phyloP scores from a whole-genome alignment of 495 filamentous ascomycete genomes.

The Terfezia boudieri region DNA sequence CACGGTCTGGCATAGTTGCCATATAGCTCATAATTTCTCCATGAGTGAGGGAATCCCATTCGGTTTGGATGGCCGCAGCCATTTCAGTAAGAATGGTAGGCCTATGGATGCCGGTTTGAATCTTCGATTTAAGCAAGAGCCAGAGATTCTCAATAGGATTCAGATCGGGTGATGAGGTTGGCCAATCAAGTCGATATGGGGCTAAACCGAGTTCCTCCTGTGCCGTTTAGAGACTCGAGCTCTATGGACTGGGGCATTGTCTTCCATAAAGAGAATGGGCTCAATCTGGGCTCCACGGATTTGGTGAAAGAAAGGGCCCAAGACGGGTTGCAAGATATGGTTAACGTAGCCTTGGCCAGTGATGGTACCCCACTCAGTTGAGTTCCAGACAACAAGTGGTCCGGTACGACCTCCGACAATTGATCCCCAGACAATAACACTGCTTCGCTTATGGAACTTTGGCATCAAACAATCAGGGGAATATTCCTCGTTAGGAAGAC shows the following conservation, averaged over 20 bases:
- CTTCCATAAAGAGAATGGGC: neutral
- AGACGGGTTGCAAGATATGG: neutral
- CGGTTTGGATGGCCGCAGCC: neutral
- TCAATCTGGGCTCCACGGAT: neutral
- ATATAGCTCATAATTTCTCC: neutral
- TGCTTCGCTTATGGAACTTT: constrained; percentile 1
- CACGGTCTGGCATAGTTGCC: constrained; percentile 1
- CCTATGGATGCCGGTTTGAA: neutral
- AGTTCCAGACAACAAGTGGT: neutral
- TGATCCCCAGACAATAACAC: constrained; percentile 1
- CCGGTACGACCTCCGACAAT: neutral
- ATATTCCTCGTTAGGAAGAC: neutral
- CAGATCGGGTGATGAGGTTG: constrained; percentile 1
- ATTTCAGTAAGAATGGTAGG: neutral
- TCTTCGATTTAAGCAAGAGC: neutral
- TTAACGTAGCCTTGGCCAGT: neutral
- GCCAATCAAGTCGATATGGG: neutral
- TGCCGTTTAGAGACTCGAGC: neutral
- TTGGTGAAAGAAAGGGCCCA: neutral
- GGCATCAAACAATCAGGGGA: neutral
- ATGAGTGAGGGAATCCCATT: neutral
- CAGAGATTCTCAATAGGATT: constrained; percentile 4
- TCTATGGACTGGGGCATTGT: neutral
- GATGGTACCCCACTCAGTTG: neutral
- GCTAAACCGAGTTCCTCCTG: neutral